phyloP scores from a whole-genome alignment of 495 filamentous ascomycete species.

The Pseudevernia furfuracea region DNA sequence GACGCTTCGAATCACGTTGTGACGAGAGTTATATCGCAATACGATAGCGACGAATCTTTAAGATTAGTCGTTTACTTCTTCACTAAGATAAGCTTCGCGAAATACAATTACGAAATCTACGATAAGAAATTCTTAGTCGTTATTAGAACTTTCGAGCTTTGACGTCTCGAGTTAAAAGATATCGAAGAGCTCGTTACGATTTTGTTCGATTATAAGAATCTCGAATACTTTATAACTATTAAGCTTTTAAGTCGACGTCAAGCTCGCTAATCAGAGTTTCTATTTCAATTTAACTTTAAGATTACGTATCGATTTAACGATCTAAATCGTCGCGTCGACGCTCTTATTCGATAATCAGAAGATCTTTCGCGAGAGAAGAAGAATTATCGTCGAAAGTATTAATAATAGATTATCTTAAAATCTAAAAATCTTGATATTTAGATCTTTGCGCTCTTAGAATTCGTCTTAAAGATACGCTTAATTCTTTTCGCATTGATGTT shows the following conservation, averaged over 20 bases:
- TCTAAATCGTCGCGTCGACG: slow-evolving; percentile 15
- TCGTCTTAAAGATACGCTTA: no score
- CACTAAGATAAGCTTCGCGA: slow-evolving; percentile 10
- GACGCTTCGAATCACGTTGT: slow-evolving; percentile 18
- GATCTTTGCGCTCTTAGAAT: no score
- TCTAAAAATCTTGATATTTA: no score
- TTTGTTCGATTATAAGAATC: slow-evolving; percentile 25
- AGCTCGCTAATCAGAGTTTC: slow-evolving; percentile 24
- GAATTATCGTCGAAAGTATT: not conserved
- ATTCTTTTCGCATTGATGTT: no score
- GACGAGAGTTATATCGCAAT: slow-evolving; percentile 12
- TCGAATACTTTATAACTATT: slow-evolving; percentile 26
- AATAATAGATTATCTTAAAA: slow-evolving; percentile 5
- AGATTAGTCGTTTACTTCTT: slow-evolving; percentile 19
- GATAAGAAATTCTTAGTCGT: slow-evolving; percentile 29
- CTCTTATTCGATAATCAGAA: slow-evolving; percentile 4
- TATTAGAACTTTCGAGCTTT: slow-evolving; percentile 25
- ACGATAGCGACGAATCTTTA: not conserved
- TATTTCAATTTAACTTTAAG: slow-evolving; percentile 30
- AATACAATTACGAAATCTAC: slow-evolving; percentile 29
- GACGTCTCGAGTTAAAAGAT: slow-evolving; percentile 21
- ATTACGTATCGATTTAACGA: slow-evolving; percentile 25
- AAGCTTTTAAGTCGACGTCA: slow-evolving; percentile 26
- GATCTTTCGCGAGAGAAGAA: not conserved
- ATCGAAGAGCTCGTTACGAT: slow-evolving; percentile 12